phyloP scores from a whole-genome alignment of 2,329 filamentous ascomycete species.

The Kalaharituber pfeilii region DNA sequence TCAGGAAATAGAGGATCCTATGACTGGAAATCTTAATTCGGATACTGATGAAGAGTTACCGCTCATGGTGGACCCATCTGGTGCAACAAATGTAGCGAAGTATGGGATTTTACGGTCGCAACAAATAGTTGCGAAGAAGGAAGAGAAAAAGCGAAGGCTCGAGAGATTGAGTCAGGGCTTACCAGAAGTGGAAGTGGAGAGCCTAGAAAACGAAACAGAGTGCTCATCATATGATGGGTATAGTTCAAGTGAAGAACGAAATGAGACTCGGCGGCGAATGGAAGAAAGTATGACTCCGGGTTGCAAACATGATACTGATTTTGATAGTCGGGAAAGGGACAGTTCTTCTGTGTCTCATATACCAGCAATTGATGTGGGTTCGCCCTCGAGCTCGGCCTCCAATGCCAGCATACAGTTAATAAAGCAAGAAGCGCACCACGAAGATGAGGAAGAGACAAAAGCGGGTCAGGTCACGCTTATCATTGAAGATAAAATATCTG shows the following conservation, averaged over 20 bases:
- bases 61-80: not conserved
- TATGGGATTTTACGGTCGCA: not conserved
- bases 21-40: not conserved
- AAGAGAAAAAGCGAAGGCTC: not conserved
- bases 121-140: not conserved
- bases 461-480: no score
- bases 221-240: slow-evolving; percentile 1
- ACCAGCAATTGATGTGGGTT: no score
- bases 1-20: no score
- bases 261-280: not conserved
- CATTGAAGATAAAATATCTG: not conserved
- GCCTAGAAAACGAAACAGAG: not conserved
- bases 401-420: no score
- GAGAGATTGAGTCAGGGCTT: not conserved
- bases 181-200: not conserved
- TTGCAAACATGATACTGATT: no score
- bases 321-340: no score
- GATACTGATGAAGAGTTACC: not conserved
- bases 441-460: no score
- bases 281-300: not conserved
- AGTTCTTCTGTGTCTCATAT: no score
- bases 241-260: not conserved
- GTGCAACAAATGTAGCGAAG: not conserved
- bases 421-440: not conserved
- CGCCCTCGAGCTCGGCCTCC: no score